Evolutionary conservation across 306 rosid species (phyloP).

Genomic region (Medicago arabica): DNA sequence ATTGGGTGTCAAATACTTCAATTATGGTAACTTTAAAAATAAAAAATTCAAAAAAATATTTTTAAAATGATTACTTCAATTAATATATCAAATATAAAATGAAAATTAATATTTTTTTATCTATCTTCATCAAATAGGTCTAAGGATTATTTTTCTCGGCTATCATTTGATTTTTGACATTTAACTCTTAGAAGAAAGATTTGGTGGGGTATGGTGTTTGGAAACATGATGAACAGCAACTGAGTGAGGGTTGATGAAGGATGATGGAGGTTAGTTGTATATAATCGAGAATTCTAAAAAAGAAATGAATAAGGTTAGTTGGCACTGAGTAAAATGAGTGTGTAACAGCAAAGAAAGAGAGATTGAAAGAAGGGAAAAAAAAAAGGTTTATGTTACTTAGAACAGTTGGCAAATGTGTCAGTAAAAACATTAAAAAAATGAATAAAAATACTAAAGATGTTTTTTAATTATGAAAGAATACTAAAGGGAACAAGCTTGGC

Average conservation of each 20-base stretch:
- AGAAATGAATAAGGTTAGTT: constrained; percentile 55
- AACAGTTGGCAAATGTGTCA: constrained; percentile 96
- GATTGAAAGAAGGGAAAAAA: constrained; percentile 48
- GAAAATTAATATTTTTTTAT: not conserved
- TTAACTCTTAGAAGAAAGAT: constrained; percentile 34
- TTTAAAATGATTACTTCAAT: too few relatives aligned
- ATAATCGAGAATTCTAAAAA: constrained; percentile 55
- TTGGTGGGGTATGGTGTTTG: constrained; percentile 43
- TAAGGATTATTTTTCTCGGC: not conserved
- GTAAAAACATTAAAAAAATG: constrained; percentile 50
- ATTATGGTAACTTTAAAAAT: too few relatives aligned
- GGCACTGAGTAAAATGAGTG: constrained; percentile 82
- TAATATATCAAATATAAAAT: too few relatives aligned
- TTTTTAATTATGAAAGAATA: constrained; percentile 59
- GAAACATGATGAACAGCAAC: constrained; percentile 37
- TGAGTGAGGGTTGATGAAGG: constrained; percentile 54
- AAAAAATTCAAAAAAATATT: too few relatives aligned
- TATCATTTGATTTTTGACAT: not conserved
- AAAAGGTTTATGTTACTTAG: constrained; percentile 61
- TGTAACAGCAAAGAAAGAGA: constrained; percentile 71
- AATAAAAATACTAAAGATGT: constrained; percentile 47
- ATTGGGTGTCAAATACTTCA: too few relatives aligned
- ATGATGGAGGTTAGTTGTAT: constrained; percentile 72
- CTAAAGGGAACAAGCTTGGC: constrained; percentile 74
- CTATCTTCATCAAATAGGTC: not conserved